Evolutionary conservation across 73 alveolate species (phyloP), one percentile per base, ranked within the genome.

Genomic region (Halteria grandinella): DNA sequence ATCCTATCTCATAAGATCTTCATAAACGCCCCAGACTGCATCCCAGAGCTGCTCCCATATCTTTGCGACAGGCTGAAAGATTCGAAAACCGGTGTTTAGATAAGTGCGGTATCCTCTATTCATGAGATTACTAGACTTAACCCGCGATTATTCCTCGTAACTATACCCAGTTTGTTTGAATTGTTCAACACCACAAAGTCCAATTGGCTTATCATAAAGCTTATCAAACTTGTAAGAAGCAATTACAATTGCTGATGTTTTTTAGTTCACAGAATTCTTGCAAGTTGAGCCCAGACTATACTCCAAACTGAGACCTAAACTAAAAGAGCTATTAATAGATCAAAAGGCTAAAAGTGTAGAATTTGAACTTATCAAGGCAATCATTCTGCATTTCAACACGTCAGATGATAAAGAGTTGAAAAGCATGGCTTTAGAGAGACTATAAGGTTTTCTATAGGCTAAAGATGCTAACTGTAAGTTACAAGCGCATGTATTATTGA

Each of bases 281-380:
- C 62, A 69, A 62, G 89, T 50, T 5, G 95, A 87, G 49, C 82
- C 85, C 1, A 55, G 95, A 60, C 54, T 87, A 10, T 20, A 18
- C 12, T 59, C 51, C 25, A 80, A 55, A 37, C 55, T 87, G 15
- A 41, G 71, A 24, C 62, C 77, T 32, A 85, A 78, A 23, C 79
- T 78, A 51, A 59, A 69, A 41, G 81, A 55, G 33, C 24, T 86
- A 3, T 50, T 86, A 15, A n/a, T 37, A 23, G 53, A 73, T 31
- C 71, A 50, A 32, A 75, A 76, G 39, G 94, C 94, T 0, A 86
- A 86, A 47, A 69, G 88, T 28, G 88, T 86, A 12, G 91, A 86
- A 33, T 66, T 39, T 45, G 94, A 86, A 47, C 69, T 86, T 0
- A 70, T 86, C 20, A 57, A 59, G 48, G 70, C 88, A 23, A 54